Base-by-base conservation (phyloP, 208 protist species). In the Sergeia podlipaevii region DNA sequence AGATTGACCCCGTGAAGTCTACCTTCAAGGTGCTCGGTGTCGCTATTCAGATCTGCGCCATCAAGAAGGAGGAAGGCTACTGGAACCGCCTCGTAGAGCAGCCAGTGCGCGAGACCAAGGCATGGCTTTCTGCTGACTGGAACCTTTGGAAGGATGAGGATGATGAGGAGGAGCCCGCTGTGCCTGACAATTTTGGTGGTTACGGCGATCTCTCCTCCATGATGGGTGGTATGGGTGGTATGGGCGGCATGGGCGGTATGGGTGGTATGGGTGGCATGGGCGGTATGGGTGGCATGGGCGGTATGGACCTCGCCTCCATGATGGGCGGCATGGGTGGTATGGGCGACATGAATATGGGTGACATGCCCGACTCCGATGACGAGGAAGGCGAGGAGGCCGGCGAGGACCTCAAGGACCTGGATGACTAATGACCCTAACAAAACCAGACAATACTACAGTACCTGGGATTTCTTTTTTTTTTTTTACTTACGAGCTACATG, bases 101-200 rank as follows among this genome's bases (percentile, higher is more conserved):
- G 68, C 72, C 81, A 17, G 69, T 65, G 27, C 81, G 79, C 66
- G 60, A 67, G 33, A 91, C 84, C 1, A 88, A 90, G 71, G 65
- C 60, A 7, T 95, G 88, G 88, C 76, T 95, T 8, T 88, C 83
- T 8, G 84, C 70, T 6, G 88, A 95, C 70, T 95, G 88, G 85
- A 95, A 92, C 70, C 73, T 95, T 15, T 95, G 88, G 88, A 92
- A 95, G 70, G 88, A 95, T 53, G 88, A 95, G 63, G 84, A 95
- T 55, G 88, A 92, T 48, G 81, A 77, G 45, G 88, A 80, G 21
- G 80, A 85, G 37, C 65, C 64, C 18, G 56, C 61, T 27, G 65
- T 62, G 23, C 74, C 70, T 27, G 59, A 71, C 43, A 78, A 77
- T 70, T 91, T 92, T 48, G 84, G 84, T 49, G 85, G 84, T 49